phyloP scores from a whole-genome alignment of 2,329 filamentous ascomycete species.

The Thielaviopsis cerberus region DNA sequence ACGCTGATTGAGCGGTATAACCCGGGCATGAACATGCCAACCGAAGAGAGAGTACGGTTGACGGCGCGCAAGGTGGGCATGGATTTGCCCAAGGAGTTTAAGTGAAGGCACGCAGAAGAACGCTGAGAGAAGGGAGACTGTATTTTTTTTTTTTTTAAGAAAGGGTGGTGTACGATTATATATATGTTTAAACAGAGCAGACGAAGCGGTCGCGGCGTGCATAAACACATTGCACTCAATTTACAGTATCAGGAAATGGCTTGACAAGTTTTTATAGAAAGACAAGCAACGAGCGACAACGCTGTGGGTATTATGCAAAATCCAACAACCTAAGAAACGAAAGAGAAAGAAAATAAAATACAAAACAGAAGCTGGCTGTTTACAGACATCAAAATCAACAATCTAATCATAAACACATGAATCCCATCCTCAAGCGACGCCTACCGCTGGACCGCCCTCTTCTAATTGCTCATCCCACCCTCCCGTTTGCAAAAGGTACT shows the following conservation, averaged over 20 bases:
- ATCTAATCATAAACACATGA: conserved; percentile 11
- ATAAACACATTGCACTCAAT: not conserved
- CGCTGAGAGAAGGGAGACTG: not conserved
- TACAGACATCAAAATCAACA: conserved; percentile 12
- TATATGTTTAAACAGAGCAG: not conserved
- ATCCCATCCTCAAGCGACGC: conserved; percentile 21
- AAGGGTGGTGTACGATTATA: not conserved
- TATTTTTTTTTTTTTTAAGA: too few relatives aligned
- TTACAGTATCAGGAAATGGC: not conserved
- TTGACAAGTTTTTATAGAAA: not conserved
- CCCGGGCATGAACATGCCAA: conserved; percentile 72
- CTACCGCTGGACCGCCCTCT: conserved; percentile 29
- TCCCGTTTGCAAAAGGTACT: conserved; percentile 55
- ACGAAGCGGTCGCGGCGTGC: not conserved
- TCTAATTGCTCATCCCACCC: conserved; percentile 72
- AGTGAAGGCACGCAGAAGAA: not conserved
- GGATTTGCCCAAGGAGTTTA: conserved; percentile 55
- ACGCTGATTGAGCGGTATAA: conserved; percentile 81
- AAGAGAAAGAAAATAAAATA: not conserved
- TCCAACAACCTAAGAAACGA: not conserved
- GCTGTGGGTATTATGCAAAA: not conserved
- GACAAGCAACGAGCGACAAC: not conserved
- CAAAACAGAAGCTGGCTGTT: not conserved
- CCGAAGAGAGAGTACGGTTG: conserved; percentile 66
- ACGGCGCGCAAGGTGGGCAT: conserved; percentile 78